Percentiles rank a stretch among this genome's conserved stretches.
phyloP scores from a whole-genome alignment of 768 basidiomycete genomes.

The Pleurotus sapidus region DNA sequence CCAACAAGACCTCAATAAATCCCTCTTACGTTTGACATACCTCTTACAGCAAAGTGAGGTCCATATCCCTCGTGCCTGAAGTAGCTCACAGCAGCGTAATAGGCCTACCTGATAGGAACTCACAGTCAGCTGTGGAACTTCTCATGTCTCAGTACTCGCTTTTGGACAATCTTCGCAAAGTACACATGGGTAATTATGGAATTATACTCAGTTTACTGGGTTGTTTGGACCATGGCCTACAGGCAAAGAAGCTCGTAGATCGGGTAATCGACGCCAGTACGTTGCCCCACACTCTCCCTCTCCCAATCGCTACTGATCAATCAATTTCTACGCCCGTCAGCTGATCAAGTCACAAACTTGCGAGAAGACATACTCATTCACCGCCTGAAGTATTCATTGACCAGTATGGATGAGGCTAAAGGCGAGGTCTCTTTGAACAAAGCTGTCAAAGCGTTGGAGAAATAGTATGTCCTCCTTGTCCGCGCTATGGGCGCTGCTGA shows the following conservation, averaged over 20 bases:
- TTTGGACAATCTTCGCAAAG: constrained; percentile 84
- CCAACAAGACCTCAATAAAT: constrained; percentile 77
- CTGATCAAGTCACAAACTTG: constrained; percentile 89
- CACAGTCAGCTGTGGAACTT: constrained; percentile 80
- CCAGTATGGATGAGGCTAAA: constrained; percentile 66
- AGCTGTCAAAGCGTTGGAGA: constrained; percentile 77
- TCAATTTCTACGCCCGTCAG: constrained; percentile 31
- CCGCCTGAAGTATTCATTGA: constrained; percentile 83
- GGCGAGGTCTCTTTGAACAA: constrained; percentile 56
- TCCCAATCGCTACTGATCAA: not conserved
- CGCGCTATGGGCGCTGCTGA: too few relatives aligned
- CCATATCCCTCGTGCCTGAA: not conserved
- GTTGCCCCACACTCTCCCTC: constrained; percentile 15
- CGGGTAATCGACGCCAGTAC: constrained; percentile 75
- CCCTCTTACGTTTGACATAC: constrained; percentile 75
- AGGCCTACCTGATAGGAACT: constrained; percentile 66
- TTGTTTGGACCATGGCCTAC: constrained; percentile 80
- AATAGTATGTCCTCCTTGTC: constrained; percentile 63
- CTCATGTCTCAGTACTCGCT: constrained; percentile 78
- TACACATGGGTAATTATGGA: constrained; percentile 90
- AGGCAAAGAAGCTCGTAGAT: constrained; percentile 89
- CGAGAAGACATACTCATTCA: constrained; percentile 85
- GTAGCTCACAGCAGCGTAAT: not conserved
- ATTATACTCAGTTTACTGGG: constrained; percentile 89
- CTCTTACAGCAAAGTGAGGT: constrained; percentile 73